These are phyloP conservation scores for Puccinia coronata DNA, from an alignment of 1,284 basidiomycete species.

Conservation along the genomic window DNA sequence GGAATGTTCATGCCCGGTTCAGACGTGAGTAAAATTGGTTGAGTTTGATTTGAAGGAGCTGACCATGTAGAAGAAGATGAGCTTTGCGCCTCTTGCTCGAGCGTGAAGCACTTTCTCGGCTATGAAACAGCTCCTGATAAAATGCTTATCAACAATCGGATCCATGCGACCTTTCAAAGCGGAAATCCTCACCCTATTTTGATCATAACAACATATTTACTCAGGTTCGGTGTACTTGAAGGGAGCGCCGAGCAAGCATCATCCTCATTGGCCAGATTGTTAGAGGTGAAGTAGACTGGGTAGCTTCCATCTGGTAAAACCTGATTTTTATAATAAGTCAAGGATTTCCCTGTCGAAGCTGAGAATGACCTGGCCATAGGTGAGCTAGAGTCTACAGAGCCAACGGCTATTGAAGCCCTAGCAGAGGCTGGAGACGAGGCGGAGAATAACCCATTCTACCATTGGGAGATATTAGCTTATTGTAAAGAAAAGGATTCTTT, in stretches of 20 bases:
- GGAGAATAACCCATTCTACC: conserved; percentile 13
- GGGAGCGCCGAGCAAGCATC: conserved; percentile 31
- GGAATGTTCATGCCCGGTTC: neutral
- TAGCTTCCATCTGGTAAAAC: conserved; percentile 14
- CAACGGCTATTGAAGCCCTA: conserved; percentile 37
- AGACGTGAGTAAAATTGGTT: neutral
- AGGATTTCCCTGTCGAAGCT: neutral
- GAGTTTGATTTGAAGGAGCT: neutral
- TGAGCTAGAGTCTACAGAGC: conserved; percentile 29
- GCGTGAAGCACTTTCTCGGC: conserved; percentile 30
- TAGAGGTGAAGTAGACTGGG: conserved; percentile 30
- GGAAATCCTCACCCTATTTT: conserved; percentile 30
- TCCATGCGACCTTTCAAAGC: neutral
- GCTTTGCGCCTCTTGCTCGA: conserved; percentile 41
- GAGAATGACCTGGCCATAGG: conserved; percentile 4
- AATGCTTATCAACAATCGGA: neutral
- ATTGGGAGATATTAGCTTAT: neutral
- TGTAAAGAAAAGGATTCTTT: neutral
- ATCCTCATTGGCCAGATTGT: conserved; percentile 6
- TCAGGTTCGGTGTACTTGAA: conserved; percentile 27
- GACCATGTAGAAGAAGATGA: conserved; percentile 49
- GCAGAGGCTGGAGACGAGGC: conserved; percentile 28
- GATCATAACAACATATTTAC: conserved; percentile 32
- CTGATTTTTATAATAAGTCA: conserved; percentile 31
- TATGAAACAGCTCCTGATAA: conserved; percentile 36